Evolutionary conservation across 2,329 filamentous ascomycete species (phyloP), one percentile per base, ranked within the genome.

Genomic region (Sporothrix humicola): DNA sequence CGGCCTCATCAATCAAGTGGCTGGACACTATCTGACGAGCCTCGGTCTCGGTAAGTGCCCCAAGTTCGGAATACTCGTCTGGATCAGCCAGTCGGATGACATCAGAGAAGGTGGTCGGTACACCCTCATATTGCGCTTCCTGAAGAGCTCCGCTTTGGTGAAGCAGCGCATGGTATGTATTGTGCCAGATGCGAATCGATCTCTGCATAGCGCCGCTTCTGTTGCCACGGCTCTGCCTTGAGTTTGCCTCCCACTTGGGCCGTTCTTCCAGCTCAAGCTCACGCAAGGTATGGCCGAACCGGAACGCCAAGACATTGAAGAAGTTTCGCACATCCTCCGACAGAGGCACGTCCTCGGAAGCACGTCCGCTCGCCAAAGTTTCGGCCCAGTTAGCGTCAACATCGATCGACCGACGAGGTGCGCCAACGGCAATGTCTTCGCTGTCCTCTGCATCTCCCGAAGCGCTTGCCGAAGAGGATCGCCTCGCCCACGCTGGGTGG

Each of bases 1-100:
- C 80, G 26, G 82, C 79, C 79, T 88, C 85, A 3, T 81, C 78
- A 23, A 87, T 80, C 61, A 88, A 79, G 0, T 79, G 80, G 78
- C 50, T 83, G 80, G 56, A 86, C 78, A 1, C 31, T 37, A 81
- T 54, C 0, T 77, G 69, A 58, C 79, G 78, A 8, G 79, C 77
- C 2, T 76, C 59, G 1, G 75, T 68, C 1, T 76, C 73, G 1
- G 73, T 75, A 63, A 77, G 58, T 12, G 20, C 1, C 9, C 52
- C 20, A 26, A 23, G 70, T 66, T 46, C 76, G 1, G 9, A 9
- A 44, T 26, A 52, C 2, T 20, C 12, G 13, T 1, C 73, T 0
- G 81, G 80, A 23, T 83, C 80, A 17, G 80, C 81, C 37, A 78
- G 77, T 8, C 75, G 73, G 13, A 84, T 76, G 17, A 85, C 77